A percentile compares a stretch with the other conserved stretches of the same genome.
These are phyloP conservation scores for Westerdykella ornata DNA, from an alignment of 2,329 filamentous ascomycete species.

Conservation along the genomic window DNA sequence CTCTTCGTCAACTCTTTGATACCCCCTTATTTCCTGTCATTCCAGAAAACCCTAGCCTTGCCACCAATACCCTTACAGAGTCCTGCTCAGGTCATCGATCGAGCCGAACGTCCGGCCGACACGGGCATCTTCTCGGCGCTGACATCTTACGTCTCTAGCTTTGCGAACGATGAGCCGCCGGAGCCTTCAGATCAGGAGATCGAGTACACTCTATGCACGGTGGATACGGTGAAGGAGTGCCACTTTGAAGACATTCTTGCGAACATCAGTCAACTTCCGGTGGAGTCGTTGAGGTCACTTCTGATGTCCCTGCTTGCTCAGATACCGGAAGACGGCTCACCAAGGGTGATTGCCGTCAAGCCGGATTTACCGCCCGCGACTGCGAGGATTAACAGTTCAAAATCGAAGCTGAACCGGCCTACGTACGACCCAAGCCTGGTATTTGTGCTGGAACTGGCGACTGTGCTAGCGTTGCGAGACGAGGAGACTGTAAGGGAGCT, in stretches of 20 bases:
- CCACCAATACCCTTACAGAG: conserved; percentile 81
- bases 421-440: conserved; percentile 80
- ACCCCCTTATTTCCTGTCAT: conserved; percentile 65
- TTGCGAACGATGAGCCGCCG: conserved; percentile 93
- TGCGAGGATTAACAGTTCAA: conserved; percentile 55
- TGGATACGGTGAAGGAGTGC: conserved; percentile 90
- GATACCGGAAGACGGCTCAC: conserved; percentile 77
- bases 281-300: conserved; percentile 53
- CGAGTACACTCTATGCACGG: conserved; percentile 87
- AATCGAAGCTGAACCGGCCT: conserved; percentile 50
- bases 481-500: conserved; percentile 63
- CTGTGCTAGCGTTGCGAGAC: conserved; percentile 71
- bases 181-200: conserved; percentile 96
- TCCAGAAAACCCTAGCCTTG: conserved; percentile 61
- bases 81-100: conserved; percentile 87
- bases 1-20: conserved; percentile 93
- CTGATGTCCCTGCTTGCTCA: conserved; percentile 70
- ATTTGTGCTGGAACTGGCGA: conserved; percentile 87
- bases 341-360: conserved; percentile 82
- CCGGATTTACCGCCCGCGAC: conserved; percentile 65
- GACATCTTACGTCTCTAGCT: conserved; percentile 96
- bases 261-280: conserved; percentile 67
- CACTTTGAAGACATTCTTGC: conserved; percentile 73
- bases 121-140: conserved; percentile 88
- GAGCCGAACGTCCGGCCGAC: conserved; percentile 69